Base-by-base conservation (phyloP, 768 basidiomycete species). In the Suillus hirtellus region DNA sequence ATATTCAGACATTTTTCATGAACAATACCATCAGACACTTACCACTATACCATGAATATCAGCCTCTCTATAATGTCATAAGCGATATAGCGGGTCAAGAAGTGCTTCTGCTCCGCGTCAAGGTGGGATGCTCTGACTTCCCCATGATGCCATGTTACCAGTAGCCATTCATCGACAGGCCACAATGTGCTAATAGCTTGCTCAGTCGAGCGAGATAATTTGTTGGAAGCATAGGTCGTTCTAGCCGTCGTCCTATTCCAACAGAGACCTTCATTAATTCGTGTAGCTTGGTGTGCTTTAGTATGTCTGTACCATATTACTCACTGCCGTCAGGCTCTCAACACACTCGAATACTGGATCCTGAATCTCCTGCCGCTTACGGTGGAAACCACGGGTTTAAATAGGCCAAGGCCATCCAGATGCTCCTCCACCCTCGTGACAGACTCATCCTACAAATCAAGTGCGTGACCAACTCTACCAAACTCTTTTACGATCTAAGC, bases 1-100 rank as follows among this genome's bases (percentile, higher is more conserved):
- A 81, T 52, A 86, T 90, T 67, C 87, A 4, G 4, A 31, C 31
- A 31, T 31, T 0, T 74, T 82, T 6, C 66, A 89, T 31, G 31
- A 31, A 31, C 42, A 42, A 17, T 17, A 6, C 90, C 12, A 80
- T 87, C 15, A 89, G 44, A 31, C 37, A 10, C 37, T 37, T 31
- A 37, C 37, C 37, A 37, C 37, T 37, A 11, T 37, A 10, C 37
- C 37, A 37, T 37, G 11, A 10, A 10, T 37, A 37, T 11, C 0
- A 11, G 37, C 11, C 37, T 37, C 12, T 37, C 8, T 37, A 12
- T 37, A 37, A 37, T 37, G 37, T 37, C 10, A 37, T 10, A 11
- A 37, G 37, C 37, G 9, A 37, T 37, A 37, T 31, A 4, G 31
- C 31, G 31, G 31, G 31, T 31, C 31, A 31, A 31, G 31, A 31